phyloP scores from a whole-genome alignment of 768 basidiomycete genomes.

The Xerocomus potaroensis region DNA sequence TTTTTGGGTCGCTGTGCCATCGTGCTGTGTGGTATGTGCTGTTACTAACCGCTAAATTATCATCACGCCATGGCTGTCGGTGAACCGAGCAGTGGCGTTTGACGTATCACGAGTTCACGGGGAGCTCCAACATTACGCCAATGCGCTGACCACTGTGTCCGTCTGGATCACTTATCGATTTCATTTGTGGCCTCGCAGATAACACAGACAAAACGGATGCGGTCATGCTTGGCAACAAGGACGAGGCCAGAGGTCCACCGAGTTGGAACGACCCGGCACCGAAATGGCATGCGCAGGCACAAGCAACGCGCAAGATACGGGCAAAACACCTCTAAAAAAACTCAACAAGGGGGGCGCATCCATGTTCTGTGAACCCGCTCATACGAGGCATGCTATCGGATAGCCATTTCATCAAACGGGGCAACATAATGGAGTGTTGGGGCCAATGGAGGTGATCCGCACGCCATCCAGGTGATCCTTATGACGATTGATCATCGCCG shows the following conservation, averaged over 20 bases:
- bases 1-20: too few relatives aligned
- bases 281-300: background rate
- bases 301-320: background rate
- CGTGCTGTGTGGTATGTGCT: too few relatives aligned
- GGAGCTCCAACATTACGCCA: background rate
- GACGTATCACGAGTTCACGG: background rate
- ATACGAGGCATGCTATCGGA: too few relatives aligned
- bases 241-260: slow-evolving; percentile 3
- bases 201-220: background rate
- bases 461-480: background rate
- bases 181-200: slow-evolving; percentile 3
- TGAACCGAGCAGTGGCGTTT: background rate
- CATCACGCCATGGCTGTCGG: background rate
- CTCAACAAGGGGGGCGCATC: too few relatives aligned
- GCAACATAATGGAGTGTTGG: too few relatives aligned
- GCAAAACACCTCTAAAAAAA: background rate
- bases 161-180: slow-evolving; percentile 12
- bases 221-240: background rate
- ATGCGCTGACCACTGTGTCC: background rate
- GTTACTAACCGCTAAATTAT: too few relatives aligned
- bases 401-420: too few relatives aligned
- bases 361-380: too few relatives aligned
- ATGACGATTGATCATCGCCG: background rate
- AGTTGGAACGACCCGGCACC: background rate
- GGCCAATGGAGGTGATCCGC: background rate